Conservation (phyloP, 2,329 filamentous ascomycete genomes). For the Penicillium palitans region DNA sequence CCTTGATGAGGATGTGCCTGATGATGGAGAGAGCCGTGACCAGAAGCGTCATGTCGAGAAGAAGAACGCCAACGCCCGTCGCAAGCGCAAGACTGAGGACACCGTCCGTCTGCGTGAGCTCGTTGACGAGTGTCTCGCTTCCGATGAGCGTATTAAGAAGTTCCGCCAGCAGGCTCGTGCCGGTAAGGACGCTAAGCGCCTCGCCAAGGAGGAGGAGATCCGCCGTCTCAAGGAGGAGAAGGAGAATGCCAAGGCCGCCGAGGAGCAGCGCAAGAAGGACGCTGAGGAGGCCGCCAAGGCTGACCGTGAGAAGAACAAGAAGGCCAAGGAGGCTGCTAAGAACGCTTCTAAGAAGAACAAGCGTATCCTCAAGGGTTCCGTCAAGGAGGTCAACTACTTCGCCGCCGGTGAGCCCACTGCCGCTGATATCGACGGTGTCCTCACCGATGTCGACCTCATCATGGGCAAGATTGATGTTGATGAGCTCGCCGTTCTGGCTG, state of each 20-base stretch:
- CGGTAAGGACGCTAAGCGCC: conserved; percentile 91
- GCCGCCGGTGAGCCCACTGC: conserved; percentile 69
- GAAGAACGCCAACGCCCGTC: conserved; percentile 96
- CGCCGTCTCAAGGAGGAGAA: conserved; percentile 86
- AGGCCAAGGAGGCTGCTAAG: conserved; percentile 98
- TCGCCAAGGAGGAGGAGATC: conserved; percentile 88
- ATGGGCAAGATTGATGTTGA: conserved; percentile 88
- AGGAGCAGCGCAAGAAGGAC: conserved; percentile 75
- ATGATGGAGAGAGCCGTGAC: conserved; percentile 98
- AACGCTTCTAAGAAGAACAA: conserved; percentile 99
- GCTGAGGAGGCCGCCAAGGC: conserved; percentile 84
- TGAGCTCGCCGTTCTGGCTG: conserved; percentile 80
- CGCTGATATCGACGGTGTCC: conserved; percentile 75
- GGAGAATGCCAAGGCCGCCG: conserved; percentile 77
- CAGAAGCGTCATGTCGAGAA: conserved; percentile 98
- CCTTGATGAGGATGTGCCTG: conserved; percentile 96
- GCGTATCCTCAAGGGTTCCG: conserved; percentile 86
- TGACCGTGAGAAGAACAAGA: conserved; percentile 81
- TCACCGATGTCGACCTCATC: conserved; percentile 81
- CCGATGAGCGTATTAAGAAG: conserved; percentile 94
- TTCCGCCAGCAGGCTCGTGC: conserved; percentile 92
- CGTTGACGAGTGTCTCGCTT: conserved; percentile 79
- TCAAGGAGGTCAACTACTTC: conserved; percentile 99
- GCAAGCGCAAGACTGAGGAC: conserved; percentile 99
- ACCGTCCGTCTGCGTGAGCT: conserved; percentile 84